phyloP scores from a whole-genome alignment of 1,284 basidiomycete species.

The Sporisorium graminicola region DNA sequence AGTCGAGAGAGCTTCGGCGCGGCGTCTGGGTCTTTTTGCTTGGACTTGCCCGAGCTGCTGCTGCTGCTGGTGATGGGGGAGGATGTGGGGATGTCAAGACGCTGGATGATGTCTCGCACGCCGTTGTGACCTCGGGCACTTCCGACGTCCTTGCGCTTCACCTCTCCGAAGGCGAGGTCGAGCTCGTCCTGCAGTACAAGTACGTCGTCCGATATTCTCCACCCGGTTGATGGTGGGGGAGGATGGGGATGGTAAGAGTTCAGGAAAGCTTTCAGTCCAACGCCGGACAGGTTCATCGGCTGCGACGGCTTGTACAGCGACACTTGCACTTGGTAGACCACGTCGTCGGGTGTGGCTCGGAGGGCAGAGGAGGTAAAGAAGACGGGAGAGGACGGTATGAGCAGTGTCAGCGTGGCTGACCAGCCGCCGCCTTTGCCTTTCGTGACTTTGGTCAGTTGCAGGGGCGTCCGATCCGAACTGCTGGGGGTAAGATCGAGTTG shows the following conservation, averaged over 20 bases:
- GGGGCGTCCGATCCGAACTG: not conserved
- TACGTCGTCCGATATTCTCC: slow-evolving; percentile 3
- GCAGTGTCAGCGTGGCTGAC: slow-evolving; percentile 5
- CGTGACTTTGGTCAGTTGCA: slow-evolving; percentile 2
- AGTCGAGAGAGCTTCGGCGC: slow-evolving; percentile 10
- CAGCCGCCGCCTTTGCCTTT: slow-evolving; percentile 16
- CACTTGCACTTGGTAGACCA: slow-evolving; percentile 18
- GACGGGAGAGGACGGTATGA: slow-evolving; percentile 6
- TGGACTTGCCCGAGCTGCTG: not conserved
- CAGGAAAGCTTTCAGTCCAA: slow-evolving; percentile 18
- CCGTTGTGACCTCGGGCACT: slow-evolving; percentile 45
- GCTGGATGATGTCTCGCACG: slow-evolving; percentile 21
- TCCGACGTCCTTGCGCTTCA: slow-evolving; percentile 18
- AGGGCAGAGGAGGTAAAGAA: not conserved
- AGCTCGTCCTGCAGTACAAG: slow-evolving; percentile 48
- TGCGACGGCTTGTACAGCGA: slow-evolving; percentile 36
- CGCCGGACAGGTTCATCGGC: slow-evolving; percentile 43
- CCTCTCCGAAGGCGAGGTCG: slow-evolving; percentile 19
- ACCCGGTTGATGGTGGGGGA: not conserved
- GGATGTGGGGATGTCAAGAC: slow-evolving; percentile 14
- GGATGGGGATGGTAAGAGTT: not conserved
- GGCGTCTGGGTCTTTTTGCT: not conserved
- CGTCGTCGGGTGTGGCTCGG: not conserved
- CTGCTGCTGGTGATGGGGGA: too few relatives aligned
- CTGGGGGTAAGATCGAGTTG: slow-evolving; percentile 4